Percentiles rank a stretch among this genome's conserved stretches.
phyloP scores from a whole-genome alignment of 345 rosid species.

The Gossypium australe region DNA sequence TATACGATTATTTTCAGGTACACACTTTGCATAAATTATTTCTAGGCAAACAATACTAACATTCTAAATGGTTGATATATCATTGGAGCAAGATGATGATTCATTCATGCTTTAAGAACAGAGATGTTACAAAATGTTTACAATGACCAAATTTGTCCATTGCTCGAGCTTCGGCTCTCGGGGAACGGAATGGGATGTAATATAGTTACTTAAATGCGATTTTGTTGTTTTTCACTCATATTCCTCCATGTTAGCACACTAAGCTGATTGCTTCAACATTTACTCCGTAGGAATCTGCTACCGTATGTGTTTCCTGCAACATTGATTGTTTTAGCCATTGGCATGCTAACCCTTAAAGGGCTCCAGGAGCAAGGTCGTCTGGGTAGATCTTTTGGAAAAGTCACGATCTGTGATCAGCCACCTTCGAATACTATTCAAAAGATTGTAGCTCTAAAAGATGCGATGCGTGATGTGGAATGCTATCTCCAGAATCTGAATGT shows the following conservation, averaged over 20 bases:
- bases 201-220: background rate
- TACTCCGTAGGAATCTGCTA: slow-evolving; percentile 60
- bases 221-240: background rate
- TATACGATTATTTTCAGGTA: slow-evolving; percentile 82
- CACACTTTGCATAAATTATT: slow-evolving; percentile 15
- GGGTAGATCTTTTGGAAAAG: slow-evolving; percentile 78
- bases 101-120: background rate
- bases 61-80: background rate
- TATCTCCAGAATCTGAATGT: slow-evolving; percentile 86
- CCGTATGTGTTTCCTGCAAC: slow-evolving; percentile 57
- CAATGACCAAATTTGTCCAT: background rate
- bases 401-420: slow-evolving; percentile 87
- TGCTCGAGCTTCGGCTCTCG: background rate
- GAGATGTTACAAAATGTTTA: background rate
- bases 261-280: slow-evolving; percentile 1
- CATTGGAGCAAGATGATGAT: background rate
- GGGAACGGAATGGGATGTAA: background rate
- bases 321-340: slow-evolving; percentile 58
- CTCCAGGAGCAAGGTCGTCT: slow-evolving; percentile 90
- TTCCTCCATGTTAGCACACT: background rate
- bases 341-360: slow-evolving; percentile 82
- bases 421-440: slow-evolving; percentile 95
- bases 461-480: slow-evolving; percentile 79
- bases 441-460: slow-evolving; percentile 87
- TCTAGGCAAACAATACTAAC: background rate